Evolutionary conservation across 2,329 filamentous ascomycete genomes (phyloP).

Genomic region (Mycosphaerella sp.): DNA sequence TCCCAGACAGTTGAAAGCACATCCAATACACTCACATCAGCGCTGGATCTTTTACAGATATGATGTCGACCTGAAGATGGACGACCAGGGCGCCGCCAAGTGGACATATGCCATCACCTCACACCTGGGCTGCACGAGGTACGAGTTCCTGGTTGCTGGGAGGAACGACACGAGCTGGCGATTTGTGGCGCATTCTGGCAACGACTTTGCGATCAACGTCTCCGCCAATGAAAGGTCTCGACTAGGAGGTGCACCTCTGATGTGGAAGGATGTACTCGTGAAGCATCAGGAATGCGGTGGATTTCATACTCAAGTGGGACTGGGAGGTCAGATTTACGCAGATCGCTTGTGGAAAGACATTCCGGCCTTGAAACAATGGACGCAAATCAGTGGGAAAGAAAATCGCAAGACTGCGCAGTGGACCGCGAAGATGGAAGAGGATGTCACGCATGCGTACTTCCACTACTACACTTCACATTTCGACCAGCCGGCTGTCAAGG

Average conservation of each 20-base stretch:
- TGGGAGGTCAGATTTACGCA: slow-evolving; percentile 92
- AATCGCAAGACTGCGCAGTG: slow-evolving; percentile 83
- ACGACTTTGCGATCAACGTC: slow-evolving; percentile 87
- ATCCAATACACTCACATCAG: slow-evolving; percentile 80
- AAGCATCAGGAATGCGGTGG: slow-evolving; percentile 95
- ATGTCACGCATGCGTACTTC: slow-evolving; percentile 93
- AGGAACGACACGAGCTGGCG: slow-evolving; percentile 88
- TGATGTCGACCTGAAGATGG: slow-evolving; percentile 84
- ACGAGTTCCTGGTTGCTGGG: slow-evolving; percentile 92
- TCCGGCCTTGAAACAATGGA: slow-evolving; percentile 88
- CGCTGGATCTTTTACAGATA: slow-evolving; percentile 96
- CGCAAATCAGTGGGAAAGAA: slow-evolving; percentile 85
- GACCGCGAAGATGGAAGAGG: slow-evolving; percentile 92
- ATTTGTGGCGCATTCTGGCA: slow-evolving; percentile 91
- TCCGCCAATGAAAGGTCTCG: slow-evolving; percentile 77
- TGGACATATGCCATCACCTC: slow-evolving; percentile 99
- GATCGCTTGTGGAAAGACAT: slow-evolving; percentile 96
- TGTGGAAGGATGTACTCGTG: slow-evolving; percentile 99
- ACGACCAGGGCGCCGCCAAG: slow-evolving; percentile 65
- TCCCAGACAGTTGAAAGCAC: slow-evolving; percentile 71
- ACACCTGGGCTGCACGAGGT: slow-evolving; percentile 92
- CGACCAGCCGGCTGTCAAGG: slow-evolving; percentile 87
- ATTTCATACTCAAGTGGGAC: slow-evolving; percentile 86
- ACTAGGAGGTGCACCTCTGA: slow-evolving; percentile 82
- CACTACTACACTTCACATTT: slow-evolving; percentile 99